Base-by-base conservation (phyloP, 345 rosid genomes). In the Ailanthus altissimus region DNA sequence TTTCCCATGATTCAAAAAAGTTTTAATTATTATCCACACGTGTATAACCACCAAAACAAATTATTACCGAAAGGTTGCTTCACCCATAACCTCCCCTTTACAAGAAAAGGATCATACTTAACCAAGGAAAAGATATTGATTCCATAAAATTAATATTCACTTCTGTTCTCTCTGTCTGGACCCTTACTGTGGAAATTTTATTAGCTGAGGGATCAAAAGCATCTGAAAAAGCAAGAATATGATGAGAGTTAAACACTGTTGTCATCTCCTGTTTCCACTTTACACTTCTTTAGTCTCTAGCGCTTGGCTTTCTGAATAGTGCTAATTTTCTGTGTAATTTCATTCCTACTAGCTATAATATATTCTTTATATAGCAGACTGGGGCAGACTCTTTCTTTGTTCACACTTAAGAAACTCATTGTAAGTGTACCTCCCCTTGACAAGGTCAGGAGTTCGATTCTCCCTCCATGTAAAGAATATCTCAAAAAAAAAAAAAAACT, bases 31-130 rank as follows among this genome's bases (percentile, higher is more conserved):
- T 72, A 57, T 59, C 42, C 21, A 79, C 36, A 60, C 46, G 20
- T 75, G 20, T 45, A 56, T 75, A 49, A 82, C 81, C 78, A 79
- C 70, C 84, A 46, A 66, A 80, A 18, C 28, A 64, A 82, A 76
- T 75, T 75, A 43, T 80, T 73, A 78, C 85, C 88, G 75, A 84
- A 87, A 86, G 84, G 76, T 58, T 80, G n/a, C 63, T 73, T 77
- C 71, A 13, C 50, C 65, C 56, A 63, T 61, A 82, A 72, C 72
- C 56, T 43, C n/a, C 25, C 60, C 69, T 68, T 36, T 67, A 72
- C 64, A 81, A 67, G 66, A 38, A 70, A 74, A 53, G 56, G 77
- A 74, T 67, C 47, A 65, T 42, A 74, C 50, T 62, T 51, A 43
- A 49, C 7, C 46, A 36, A 72, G n/a, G 67, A 25, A 75, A 71